These are phyloP conservation scores for Mucor sp. DNA, from an alignment of 371 early-diverging fungal genomes.

Conservation along the genomic window DNA sequence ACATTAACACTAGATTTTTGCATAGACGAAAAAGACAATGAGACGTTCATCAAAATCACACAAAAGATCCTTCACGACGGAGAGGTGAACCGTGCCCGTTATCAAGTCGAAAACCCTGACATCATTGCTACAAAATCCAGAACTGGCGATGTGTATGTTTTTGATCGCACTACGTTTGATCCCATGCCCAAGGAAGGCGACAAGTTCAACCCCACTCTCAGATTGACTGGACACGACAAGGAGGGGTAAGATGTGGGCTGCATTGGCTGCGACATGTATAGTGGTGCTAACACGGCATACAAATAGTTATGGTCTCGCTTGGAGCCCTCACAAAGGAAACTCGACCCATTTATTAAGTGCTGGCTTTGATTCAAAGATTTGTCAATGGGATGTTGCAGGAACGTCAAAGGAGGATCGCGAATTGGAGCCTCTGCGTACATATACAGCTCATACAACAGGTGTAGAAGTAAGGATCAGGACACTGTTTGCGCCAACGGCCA, in stretches of 20 bases:
- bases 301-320: conserved; percentile 73
- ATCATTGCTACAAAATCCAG: conserved; percentile 98
- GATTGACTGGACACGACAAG: conserved; percentile 87
- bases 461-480: conserved; percentile 74
- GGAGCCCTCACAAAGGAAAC: conserved; percentile 64
- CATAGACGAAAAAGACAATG: conserved; percentile 61
- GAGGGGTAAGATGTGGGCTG: conserved; percentile 84
- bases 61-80: conserved; percentile 96
- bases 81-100: conserved; percentile 95
- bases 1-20: too few species aligned
- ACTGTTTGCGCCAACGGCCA: not conserved
- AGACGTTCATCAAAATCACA: conserved; percentile 83
- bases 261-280: not conserved
- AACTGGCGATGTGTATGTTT: conserved; percentile 93
- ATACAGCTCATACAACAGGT: conserved; percentile 84
- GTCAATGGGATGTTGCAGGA: conserved; percentile 68
- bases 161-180: conserved; percentile 96
- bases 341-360: conserved; percentile 81
- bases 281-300: not conserved
- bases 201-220: conserved; percentile 84
- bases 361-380: conserved; percentile 85
- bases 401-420: conserved; percentile 66
- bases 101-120: conserved; percentile 94
- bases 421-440: conserved; percentile 77
- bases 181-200: conserved; percentile 74